These are phyloP conservation scores for Boletus albobrunnescens DNA, from an alignment of 1,284 basidiomycete species.

Conservation along the genomic window DNA sequence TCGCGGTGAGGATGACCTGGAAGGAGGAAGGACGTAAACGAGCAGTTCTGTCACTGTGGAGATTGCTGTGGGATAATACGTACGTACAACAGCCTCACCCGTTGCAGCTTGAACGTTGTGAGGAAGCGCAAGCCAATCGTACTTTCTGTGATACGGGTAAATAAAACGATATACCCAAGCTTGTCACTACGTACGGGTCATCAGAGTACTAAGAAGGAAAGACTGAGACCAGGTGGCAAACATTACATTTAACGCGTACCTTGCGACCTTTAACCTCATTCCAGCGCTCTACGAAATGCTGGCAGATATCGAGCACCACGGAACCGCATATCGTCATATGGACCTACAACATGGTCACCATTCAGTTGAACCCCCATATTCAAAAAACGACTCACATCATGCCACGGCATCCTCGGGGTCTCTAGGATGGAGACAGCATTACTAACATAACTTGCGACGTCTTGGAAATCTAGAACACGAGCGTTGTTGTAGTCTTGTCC, in stretches of 20 bases:
- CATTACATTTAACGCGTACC: slow-evolving; percentile 32
- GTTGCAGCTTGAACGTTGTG: slow-evolving; percentile 60
- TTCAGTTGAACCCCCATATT: not conserved
- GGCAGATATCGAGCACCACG: slow-evolving; percentile 81
- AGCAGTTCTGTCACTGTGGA: not conserved
- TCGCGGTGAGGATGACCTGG: slow-evolving; percentile 68
- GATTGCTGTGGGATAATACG: slow-evolving; percentile 13
- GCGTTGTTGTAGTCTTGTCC: slow-evolving; percentile 95
- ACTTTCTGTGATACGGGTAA: slow-evolving; percentile 37
- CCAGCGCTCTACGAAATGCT: slow-evolving; percentile 90
- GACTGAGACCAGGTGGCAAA: slow-evolving; percentile 8
- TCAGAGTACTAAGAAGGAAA: slow-evolving; percentile 44
- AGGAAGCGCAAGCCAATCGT: slow-evolving; percentile 81
- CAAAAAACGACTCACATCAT: slow-evolving; percentile 56
- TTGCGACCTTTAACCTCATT: slow-evolving; percentile 82
- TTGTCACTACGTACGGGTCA: slow-evolving; percentile 41
- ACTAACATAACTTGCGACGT: slow-evolving; percentile 76
- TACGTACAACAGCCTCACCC: slow-evolving; percentile 63
- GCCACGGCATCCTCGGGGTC: slow-evolving; percentile 83
- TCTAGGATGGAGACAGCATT: slow-evolving; percentile 73
- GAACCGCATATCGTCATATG: slow-evolving; percentile 85
- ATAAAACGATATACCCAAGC: slow-evolving; percentile 1
- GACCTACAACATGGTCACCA: slow-evolving; percentile 40
- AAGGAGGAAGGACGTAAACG: slow-evolving; percentile 10
- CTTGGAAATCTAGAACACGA: slow-evolving; percentile 75